Conservation (phyloP, 257 asterid species). For the Knoxia roxburghii region DNA sequence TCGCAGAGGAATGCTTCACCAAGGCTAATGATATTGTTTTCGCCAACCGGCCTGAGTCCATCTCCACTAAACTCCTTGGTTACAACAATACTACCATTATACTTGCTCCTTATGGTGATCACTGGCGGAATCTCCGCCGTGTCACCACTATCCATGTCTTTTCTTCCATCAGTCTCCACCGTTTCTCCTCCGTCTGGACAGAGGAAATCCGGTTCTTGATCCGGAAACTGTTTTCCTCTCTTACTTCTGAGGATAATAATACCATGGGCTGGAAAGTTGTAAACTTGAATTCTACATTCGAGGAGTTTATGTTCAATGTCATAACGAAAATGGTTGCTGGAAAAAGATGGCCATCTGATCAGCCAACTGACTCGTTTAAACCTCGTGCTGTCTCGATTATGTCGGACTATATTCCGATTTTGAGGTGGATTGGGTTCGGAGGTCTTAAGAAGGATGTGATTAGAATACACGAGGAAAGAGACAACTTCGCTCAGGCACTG, state of each 20-base stretch:
- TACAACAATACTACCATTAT: constrained; percentile 43
- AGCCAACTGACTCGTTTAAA: constrained; percentile 29
- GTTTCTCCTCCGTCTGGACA: constrained; percentile 17
- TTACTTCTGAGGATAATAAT: background rate
- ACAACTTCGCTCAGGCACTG: constrained; percentile 11
- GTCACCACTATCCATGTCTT: constrained; percentile 31
- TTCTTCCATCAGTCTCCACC: constrained; percentile 30
- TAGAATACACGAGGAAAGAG: background rate
- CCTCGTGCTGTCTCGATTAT: background rate
- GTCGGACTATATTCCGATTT: constrained; percentile 21
- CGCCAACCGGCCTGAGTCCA: constrained; percentile 40
- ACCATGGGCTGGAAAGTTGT: constrained; percentile 19
- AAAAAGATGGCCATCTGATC: constrained; percentile 30
- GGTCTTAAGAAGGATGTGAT: constrained; percentile 4
- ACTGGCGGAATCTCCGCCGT: constrained; percentile 48
- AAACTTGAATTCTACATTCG: constrained; percentile 28
- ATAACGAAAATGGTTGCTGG: constrained; percentile 32
- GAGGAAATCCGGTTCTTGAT: constrained; percentile 31
- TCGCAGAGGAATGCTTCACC: constrained; percentile 42
- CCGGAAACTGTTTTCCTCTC: constrained; percentile 18
- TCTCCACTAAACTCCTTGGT: constrained; percentile 30
- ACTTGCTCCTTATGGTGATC: constrained; percentile 36
- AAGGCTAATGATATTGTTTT: constrained; percentile 32
- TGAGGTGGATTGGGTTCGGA: constrained; percentile 16
- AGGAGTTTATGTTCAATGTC: constrained; percentile 37